Percentiles rank a stretch among this genome's conserved stretches.
These are phyloP conservation scores for Annulohypoxylon truncatum DNA, from an alignment of 2,329 filamentous ascomycete species.

Conservation along the genomic window DNA sequence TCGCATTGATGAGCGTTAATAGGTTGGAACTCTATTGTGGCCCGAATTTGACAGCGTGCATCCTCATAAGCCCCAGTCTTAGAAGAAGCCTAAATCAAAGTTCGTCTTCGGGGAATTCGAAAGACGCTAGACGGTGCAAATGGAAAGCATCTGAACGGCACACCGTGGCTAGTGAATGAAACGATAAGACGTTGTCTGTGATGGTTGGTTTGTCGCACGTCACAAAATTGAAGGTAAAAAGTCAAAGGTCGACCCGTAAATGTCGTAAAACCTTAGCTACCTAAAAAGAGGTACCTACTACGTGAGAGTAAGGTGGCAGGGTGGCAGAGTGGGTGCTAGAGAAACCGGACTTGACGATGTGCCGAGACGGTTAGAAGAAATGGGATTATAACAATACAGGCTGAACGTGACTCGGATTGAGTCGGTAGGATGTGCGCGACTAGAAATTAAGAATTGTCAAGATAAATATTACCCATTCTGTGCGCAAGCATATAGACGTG, in stretches of 20 bases:
- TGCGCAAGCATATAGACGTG: slow-evolving; percentile 18
- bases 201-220: slow-evolving; percentile 2
- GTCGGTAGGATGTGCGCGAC: slow-evolving; percentile 16
- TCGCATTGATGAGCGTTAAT: slow-evolving; percentile 41
- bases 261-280: slow-evolving; percentile 28
- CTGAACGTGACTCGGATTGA: not conserved
- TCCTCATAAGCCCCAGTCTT: slow-evolving; percentile 28
- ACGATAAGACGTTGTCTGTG: not conserved
- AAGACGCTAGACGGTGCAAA: slow-evolving; percentile 24
- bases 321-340: not conserved
- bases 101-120: slow-evolving; percentile 33
- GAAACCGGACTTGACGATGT: slow-evolving; percentile 13
- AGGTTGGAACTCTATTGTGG: slow-evolving; percentile 30
- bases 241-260: slow-evolving; percentile 25
- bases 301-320: slow-evolving; percentile 7
- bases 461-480: slow-evolving; percentile 25
- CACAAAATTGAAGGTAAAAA: slow-evolving; percentile 22
- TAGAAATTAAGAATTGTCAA: slow-evolving; percentile 16
- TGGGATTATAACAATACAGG: slow-evolving; percentile 32
- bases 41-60: slow-evolving; percentile 32
- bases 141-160: slow-evolving; percentile 20
- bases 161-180: slow-evolving; percentile 2
- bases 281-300: not conserved
- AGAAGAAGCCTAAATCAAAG: slow-evolving; percentile 25
- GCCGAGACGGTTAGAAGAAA: slow-evolving; percentile 20